Evolutionary conservation across 805 yeast genomes (phyloP), one percentile per base, ranked within the genome.

Genomic region (Ogataea populi-albae): DNA sequence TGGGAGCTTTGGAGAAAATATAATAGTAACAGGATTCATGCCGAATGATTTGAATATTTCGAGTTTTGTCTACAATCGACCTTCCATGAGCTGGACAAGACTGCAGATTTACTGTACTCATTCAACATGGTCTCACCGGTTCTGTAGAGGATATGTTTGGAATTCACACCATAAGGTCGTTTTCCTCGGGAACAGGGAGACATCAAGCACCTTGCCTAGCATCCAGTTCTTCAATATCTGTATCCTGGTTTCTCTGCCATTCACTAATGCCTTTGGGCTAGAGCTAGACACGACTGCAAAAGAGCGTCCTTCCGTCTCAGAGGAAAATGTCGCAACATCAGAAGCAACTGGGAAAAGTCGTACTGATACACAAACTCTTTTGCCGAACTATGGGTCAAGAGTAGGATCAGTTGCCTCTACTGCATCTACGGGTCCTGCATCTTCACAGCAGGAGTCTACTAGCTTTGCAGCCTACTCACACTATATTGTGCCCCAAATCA

Each of bases 121-220:
- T 44, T 73, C 69, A 31, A 61, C 68, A 21, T 72, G 72, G 20
- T 66, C 73, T 3, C 85, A 81, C 49, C 62, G 81, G 34, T 69
- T 81, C 33, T 77, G 85, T 75, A 79, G 77, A 43, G 77, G 83
- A 0, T 79, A 73, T 57, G 77, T 77, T 1, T 84, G 94, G 94
- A 72, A 71, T 21, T 80, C 89, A 1, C 94, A 84, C 56, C 91
- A 84, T 51, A 79, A 77, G 53, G 77, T 81, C 1, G 61, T 81
- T 1, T 57, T 81, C 19, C 49, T 84, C 23, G 93, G 93, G 1
- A 70, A 68, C 45, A 49, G 54, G 21, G 60, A 66, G n/a, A 66
- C 75, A 3, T 58, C 70, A 1, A 54, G 54, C 26, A 67, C 77
- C 3, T 62, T 73, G 3, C 68, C 76, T 34, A 62, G 72, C 35